phyloP scores from a whole-genome alignment of 1,284 basidiomycete genomes.

The Somion occarium region DNA sequence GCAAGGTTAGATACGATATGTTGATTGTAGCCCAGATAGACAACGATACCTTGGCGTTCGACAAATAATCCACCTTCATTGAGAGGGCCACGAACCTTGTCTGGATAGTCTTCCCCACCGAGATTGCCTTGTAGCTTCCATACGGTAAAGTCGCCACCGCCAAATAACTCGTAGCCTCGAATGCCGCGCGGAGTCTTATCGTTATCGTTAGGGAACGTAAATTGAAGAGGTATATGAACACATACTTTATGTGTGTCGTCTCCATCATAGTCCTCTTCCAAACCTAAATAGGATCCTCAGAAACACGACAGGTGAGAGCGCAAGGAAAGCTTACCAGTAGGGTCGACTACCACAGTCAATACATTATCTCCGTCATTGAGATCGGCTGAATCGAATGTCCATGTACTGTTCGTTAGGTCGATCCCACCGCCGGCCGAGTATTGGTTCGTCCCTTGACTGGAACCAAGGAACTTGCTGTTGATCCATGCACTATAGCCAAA shows the following conservation, averaged over 20 bases:
- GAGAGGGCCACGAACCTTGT: constrained; percentile 38
- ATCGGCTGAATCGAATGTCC: constrained; percentile 24
- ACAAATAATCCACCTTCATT: constrained; percentile 51
- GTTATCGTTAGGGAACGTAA: constrained; percentile 12
- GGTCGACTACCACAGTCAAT: constrained; percentile 26
- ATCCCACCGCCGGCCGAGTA: constrained; percentile 15
- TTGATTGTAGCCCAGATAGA: neutral
- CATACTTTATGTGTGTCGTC: constrained; percentile 22
- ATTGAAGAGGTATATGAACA: constrained; percentile 7
- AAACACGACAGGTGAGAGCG: too few relatives aligned
- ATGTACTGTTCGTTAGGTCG: constrained; percentile 21
- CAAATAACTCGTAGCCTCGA: constrained; percentile 36
- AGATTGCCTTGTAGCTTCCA: constrained; percentile 50
- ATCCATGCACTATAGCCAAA: constrained; percentile 43
- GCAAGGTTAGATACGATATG: neutral
- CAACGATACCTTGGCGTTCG: constrained; percentile 39
- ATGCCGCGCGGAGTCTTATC: constrained; percentile 42
- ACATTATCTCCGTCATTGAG: constrained; percentile 32
- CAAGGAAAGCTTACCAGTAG: constrained; percentile 25
- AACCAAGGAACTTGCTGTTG: constrained; percentile 40
- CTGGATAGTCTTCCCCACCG: constrained; percentile 30
- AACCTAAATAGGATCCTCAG: constrained; percentile 10
- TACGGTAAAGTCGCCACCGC: constrained; percentile 30
- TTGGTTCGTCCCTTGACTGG: constrained; percentile 30
- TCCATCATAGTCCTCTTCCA: constrained; percentile 21